Percentiles rank a stretch among this genome's conserved stretches.
Evolutionary conservation across 176 grass and related monocot species (phyloP).

Genomic region (Poa pratensis): DNA sequence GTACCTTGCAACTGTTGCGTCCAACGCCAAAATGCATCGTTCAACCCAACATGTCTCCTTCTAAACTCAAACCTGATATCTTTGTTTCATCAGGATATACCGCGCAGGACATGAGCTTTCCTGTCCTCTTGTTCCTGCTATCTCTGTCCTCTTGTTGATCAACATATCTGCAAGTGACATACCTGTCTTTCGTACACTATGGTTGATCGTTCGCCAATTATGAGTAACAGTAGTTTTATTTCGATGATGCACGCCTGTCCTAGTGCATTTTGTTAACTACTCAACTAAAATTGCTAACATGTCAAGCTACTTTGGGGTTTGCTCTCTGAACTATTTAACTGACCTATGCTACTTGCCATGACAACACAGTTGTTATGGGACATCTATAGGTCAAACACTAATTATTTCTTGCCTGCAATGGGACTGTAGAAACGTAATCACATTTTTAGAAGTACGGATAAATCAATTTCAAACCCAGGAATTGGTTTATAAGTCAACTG

Average conservation of each 20-base stretch:
- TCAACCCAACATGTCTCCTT: neutral
- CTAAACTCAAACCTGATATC: neutral
- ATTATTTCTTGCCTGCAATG: neutral
- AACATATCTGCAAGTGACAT: constrained; percentile 17
- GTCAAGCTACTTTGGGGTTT: no score
- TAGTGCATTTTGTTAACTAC: no score
- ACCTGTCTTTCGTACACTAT: neutral
- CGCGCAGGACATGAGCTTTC: neutral
- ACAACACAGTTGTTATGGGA: neutral
- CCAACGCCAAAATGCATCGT: neutral
- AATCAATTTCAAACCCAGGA: neutral
- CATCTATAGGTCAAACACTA: neutral
- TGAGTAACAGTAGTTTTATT: no score
- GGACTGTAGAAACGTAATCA: neutral
- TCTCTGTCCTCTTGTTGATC: neutral
- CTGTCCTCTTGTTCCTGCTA: constrained; percentile 17
- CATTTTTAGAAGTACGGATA: neutral
- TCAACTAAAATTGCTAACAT: no score
- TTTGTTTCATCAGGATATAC: constrained; percentile 10
- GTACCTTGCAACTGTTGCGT: constrained; percentile 6
- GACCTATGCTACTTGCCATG: neutral
- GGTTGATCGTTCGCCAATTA: no score
- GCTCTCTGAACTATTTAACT: no score
- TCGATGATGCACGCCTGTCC: no score
- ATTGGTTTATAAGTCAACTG: neutral